phyloP scores from a whole-genome alignment of 2,329 filamentous ascomycete genomes.

The Cercospora brassicicola region DNA sequence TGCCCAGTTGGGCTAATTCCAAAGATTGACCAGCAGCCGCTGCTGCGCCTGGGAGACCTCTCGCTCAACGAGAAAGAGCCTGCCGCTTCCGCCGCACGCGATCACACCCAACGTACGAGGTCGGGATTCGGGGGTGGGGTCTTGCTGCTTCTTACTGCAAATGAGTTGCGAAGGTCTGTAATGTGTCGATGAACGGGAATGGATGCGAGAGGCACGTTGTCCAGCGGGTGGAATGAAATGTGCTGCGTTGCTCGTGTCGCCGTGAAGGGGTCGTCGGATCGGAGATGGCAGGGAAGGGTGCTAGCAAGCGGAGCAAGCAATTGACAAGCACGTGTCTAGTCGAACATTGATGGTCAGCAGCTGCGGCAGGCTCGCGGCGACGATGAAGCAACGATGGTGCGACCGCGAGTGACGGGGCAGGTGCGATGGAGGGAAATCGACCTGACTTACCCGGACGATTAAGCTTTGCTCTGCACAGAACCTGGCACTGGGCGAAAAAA shows the following conservation, averaged over 20 bases:
- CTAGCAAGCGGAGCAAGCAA: conserved; percentile 9
- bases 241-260: conserved; percentile 8
- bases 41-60: conserved; percentile 19
- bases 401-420: neutral
- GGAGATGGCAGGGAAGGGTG: neutral
- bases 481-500: conserved; percentile 12
- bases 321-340: neutral
- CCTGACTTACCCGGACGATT: conserved; percentile 4
- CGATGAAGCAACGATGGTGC: conserved; percentile 1
- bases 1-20: conserved; percentile 30
- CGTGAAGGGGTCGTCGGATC: conserved; percentile 6
- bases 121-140: neutral
- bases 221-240: neutral
- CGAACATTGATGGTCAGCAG: neutral
- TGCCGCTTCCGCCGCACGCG: conserved; percentile 18
- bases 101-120: conserved; percentile 9
- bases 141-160: neutral
- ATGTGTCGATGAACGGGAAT: conserved; percentile 11
- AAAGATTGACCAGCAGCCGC: conserved; percentile 30
- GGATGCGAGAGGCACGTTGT: conserved; percentile 6
- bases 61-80: conserved; percentile 16
- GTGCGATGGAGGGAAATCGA: conserved; percentile 7
- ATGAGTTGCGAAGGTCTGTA: conserved; percentile 6
- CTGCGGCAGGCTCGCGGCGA: neutral
- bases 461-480: conserved; percentile 10